These are phyloP conservation scores for Colletotrichum spaethianum DNA, from an alignment of 2,329 filamentous ascomycete species.

Conservation along the genomic window DNA sequence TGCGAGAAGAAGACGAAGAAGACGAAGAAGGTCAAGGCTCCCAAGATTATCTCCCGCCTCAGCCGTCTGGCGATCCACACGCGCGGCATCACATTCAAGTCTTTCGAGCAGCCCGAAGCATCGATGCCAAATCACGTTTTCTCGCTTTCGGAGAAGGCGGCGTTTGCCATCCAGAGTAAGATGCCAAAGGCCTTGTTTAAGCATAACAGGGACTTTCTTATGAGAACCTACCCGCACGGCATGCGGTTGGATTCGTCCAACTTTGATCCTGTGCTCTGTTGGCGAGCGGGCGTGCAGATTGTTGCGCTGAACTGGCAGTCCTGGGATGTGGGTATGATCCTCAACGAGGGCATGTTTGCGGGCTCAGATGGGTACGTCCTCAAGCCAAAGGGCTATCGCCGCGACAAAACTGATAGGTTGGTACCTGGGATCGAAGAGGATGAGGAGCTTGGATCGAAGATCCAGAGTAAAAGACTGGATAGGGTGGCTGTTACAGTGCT, in stretches of 20 bases:
- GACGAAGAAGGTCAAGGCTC: conserved; percentile 56
- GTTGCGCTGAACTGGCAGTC: conserved; percentile 95
- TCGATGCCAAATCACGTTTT: conserved; percentile 78
- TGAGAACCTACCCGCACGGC: conserved; percentile 92
- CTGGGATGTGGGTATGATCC: conserved; percentile 93
- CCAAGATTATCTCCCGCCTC: conserved; percentile 80
- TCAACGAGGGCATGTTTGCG: conserved; percentile 93
- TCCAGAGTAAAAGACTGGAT: conserved; percentile 73
- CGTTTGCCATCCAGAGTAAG: conserved; percentile 73
- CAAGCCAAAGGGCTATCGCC: conserved; percentile 76
- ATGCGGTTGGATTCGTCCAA: conserved; percentile 88
- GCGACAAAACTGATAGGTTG: not conserved
- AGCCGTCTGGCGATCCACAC: conserved; percentile 87
- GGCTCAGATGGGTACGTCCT: conserved; percentile 86
- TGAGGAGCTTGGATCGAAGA: conserved; percentile 55
- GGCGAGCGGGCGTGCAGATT: conserved; percentile 90
- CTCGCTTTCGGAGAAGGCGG: conserved; percentile 73
- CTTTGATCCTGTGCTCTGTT: conserved; percentile 86
- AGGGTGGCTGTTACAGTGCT: conserved; percentile 74
- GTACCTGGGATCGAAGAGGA: not conserved
- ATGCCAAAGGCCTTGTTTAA: conserved; percentile 73
- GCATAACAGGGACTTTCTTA: conserved; percentile 86
- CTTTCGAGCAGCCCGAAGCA: conserved; percentile 79
- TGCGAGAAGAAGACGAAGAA: conserved; percentile 53
- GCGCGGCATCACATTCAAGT: conserved; percentile 85